Evolutionary conservation across 2,329 filamentous ascomycete genomes (phyloP).

Genomic region (Gnomoniopsis sp.): DNA sequence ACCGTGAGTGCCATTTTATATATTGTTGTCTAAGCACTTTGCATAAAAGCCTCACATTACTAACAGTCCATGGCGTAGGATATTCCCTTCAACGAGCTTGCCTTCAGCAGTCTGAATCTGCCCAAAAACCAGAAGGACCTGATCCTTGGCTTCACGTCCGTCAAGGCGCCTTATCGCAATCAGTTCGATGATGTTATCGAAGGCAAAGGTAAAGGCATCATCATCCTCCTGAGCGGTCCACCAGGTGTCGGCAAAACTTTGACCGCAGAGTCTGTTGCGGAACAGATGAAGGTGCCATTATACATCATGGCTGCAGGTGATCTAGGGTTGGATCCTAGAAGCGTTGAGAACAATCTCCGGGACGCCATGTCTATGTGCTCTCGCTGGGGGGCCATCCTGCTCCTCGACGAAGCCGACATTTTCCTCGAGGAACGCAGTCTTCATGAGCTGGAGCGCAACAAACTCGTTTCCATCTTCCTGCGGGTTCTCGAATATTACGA

Average conservation of each 20-base stretch:
- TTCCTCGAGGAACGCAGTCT: slow-evolving; percentile 35
- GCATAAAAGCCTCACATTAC: not conserved
- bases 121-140: slow-evolving; percentile 37
- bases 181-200: slow-evolving; percentile 20
- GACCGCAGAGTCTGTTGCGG: slow-evolving; percentile 29
- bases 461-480: slow-evolving; percentile 33
- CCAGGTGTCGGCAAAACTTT: slow-evolving; percentile 9
- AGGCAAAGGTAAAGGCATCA: slow-evolving; percentile 19
- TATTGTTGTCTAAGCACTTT: not conserved
- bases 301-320: slow-evolving; percentile 37
- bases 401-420: slow-evolving; percentile 41
- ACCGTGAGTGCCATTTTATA: not conserved
- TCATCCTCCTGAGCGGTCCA: slow-evolving; percentile 4
- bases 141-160: not conserved
- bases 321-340: slow-evolving; percentile 31
- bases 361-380: slow-evolving; percentile 32
- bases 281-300: slow-evolving; percentile 34
- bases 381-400: slow-evolving; percentile 40
- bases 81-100: slow-evolving; percentile 38
- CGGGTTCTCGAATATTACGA: slow-evolving; percentile 33
- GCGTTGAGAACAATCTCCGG: slow-evolving; percentile 30
- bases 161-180: not conserved
- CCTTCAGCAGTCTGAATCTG: slow-evolving; percentile 33
- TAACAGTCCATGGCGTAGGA: not conserved
- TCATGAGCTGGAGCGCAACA: slow-evolving; percentile 34